phyloP scores from a whole-genome alignment of 2,329 filamentous ascomycete species.

The Colletotrichum gigasporum region DNA sequence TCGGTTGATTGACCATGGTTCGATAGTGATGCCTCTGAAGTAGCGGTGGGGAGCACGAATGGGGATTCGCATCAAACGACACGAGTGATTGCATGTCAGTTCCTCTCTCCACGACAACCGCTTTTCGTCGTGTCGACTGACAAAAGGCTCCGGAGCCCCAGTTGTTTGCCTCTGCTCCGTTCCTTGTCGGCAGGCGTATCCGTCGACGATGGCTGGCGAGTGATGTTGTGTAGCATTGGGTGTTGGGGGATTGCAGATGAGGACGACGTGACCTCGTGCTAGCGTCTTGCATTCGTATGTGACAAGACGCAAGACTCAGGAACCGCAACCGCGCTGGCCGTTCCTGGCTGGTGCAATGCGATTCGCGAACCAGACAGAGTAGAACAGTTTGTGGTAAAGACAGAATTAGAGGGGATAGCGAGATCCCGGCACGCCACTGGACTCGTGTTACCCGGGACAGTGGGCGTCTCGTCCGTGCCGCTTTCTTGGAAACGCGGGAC shows the following conservation, averaged over 20 bases:
- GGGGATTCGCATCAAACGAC: slow-evolving; percentile 7
- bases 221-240: slow-evolving; percentile 2
- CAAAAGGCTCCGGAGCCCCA: not conserved
- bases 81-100: not conserved
- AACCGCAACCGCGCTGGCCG: not conserved
- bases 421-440: not conserved
- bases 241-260: not conserved
- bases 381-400: not conserved
- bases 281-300: not conserved
- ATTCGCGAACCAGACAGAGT: slow-evolving; percentile 12
- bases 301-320: slow-evolving; percentile 5
- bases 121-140: not conserved
- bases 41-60: slow-evolving; percentile 22
- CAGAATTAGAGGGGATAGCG: slow-evolving; percentile 4
- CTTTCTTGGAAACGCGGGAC: slow-evolving; percentile 5
- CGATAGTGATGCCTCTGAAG: slow-evolving; percentile 18
- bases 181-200: not conserved
- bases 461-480: slow-evolving; percentile 2
- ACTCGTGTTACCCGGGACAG: not conserved
- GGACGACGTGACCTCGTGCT: not conserved
- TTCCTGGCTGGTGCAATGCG: slow-evolving; percentile 8
- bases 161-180: not conserved
- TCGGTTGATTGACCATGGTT: slow-evolving; percentile 2
- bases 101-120: slow-evolving; percentile 20
- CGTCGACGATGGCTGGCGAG: not conserved